phyloP scores from a whole-genome alignment of 2,329 filamentous ascomycete species.

The Emmonsia crescens region DNA sequence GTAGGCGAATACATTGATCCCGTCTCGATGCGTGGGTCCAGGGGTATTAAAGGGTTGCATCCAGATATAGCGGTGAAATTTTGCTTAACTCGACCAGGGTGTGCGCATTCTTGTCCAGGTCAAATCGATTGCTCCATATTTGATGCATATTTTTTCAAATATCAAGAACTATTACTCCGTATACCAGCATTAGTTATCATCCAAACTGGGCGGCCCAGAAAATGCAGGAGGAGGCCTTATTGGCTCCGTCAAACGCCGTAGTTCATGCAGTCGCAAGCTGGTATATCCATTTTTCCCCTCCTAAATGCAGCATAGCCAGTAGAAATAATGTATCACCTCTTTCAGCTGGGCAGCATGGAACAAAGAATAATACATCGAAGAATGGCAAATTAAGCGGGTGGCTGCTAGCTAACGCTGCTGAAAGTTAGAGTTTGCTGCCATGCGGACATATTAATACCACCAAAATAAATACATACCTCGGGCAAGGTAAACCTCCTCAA shows the following conservation, averaged over 20 bases:
- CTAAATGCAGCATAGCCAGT: background rate
- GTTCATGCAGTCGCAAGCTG: background rate
- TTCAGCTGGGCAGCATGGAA: too few relatives aligned
- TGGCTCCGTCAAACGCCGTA: background rate
- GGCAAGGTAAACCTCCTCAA: background rate
- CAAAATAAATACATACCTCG: background rate
- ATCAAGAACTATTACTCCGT: background rate
- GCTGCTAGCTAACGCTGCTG: background rate
- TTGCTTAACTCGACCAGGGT: background rate
- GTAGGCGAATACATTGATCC: background rate
- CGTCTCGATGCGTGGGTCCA: background rate
- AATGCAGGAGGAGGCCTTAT: background rate
- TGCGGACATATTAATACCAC: background rate
- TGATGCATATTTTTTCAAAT: background rate
- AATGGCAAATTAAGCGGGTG: background rate
- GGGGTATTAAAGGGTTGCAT: background rate
- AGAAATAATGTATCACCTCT: background rate
- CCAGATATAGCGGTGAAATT: background rate
- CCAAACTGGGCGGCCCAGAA: background rate
- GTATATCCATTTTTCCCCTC: background rate
- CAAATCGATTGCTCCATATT: background rate
- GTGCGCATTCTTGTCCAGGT: background rate
- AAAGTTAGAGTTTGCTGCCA: background rate
- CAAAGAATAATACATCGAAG: background rate
- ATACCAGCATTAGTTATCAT: background rate